A percentile compares a stretch with the other conserved stretches of the same genome.
phyloP scores from a whole-genome alignment of 2,329 filamentous ascomycete species.

The Chaetothyriales sp. region DNA sequence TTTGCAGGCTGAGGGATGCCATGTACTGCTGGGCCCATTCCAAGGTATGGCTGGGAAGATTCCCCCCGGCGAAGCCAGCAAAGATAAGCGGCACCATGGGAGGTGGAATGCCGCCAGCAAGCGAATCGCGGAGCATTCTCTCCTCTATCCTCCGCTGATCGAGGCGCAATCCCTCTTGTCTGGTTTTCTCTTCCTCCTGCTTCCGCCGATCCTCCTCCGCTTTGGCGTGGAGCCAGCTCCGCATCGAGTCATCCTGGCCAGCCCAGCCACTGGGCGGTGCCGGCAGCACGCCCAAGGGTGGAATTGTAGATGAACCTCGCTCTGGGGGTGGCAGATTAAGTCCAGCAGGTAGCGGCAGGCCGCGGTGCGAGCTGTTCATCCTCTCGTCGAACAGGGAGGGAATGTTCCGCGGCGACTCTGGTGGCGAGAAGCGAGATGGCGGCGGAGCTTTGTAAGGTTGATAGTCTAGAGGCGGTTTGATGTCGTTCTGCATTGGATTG shows the following conservation, averaged over 20 bases:
- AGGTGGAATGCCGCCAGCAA: constrained; percentile 58
- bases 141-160: constrained; percentile 62
- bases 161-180: constrained; percentile 50
- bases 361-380: constrained; percentile 59
- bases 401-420: constrained; percentile 23
- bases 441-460: constrained; percentile 26
- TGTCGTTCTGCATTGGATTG: constrained; percentile 30
- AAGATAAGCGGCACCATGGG: constrained; percentile 64
- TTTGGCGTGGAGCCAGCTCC: constrained; percentile 56
- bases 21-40: constrained; percentile 59
- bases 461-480: constrained; percentile 38
- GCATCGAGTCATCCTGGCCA: constrained; percentile 56
- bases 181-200: constrained; percentile 59
- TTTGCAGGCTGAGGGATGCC: constrained; percentile 29
- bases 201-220: constrained; percentile 58
- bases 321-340: constrained; percentile 17
- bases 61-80: constrained; percentile 54
- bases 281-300: constrained; percentile 44
- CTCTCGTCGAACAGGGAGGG: constrained; percentile 19
- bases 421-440: constrained; percentile 30
- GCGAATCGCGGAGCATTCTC: constrained; percentile 55
- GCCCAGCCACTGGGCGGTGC: constrained; percentile 53
- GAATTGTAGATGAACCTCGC: constrained; percentile 12
- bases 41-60: constrained; percentile 45
- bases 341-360: constrained; percentile 51